Base-by-base conservation (phyloP, 1,284 basidiomycete species). In the Neonothopanus nambi region DNA sequence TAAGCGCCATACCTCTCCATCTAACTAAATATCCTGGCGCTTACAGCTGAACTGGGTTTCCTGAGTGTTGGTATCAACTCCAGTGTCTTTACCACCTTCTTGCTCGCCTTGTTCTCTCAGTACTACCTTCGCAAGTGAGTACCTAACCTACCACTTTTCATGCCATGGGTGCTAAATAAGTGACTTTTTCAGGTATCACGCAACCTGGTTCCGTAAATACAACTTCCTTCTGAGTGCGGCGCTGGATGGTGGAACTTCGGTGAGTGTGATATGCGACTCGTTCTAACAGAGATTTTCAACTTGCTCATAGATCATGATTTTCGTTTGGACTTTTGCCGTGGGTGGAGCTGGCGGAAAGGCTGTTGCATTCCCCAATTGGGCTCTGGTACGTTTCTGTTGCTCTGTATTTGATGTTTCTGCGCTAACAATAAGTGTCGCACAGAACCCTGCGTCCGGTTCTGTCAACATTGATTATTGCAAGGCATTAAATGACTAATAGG, bases 311-410 rank as follows among this genome's bases (percentile, higher is more conserved):
- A 72, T 80, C 52, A 77, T 80, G 69, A 73, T 79, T 11, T 82
- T 82, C 59, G 71, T 82, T 5, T 75, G 76, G 48, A 80, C 80
- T 3, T 85, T 85, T 61, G 82, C 82, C 1, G 82, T 86, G 43
- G 81, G 77, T 44, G 83, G 84, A 24, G 82, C 79, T 20, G 75
- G 77, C 28, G 83, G 82, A 7, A 74, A 60, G 28, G 71, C 72
- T 1, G 60, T 63, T 12, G 57, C 69, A 20, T 76, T 82, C 68
- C 79, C 79, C 1, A 67, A 62, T 40, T 81, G 79, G 80, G 74
- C 70, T 18, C 62, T 76, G 60, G 71, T 73, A 55, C 43, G 68
- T 60, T 28, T 8, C 12, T 7, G 13, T 24, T 26, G 11, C 47
- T 33, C 5, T 6, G 13, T n/a, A n/a, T 7, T 24, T n/a, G 8